Evolutionary conservation across 768 basidiomycete species (phyloP).

Genomic region (Dioszegia crocea): DNA sequence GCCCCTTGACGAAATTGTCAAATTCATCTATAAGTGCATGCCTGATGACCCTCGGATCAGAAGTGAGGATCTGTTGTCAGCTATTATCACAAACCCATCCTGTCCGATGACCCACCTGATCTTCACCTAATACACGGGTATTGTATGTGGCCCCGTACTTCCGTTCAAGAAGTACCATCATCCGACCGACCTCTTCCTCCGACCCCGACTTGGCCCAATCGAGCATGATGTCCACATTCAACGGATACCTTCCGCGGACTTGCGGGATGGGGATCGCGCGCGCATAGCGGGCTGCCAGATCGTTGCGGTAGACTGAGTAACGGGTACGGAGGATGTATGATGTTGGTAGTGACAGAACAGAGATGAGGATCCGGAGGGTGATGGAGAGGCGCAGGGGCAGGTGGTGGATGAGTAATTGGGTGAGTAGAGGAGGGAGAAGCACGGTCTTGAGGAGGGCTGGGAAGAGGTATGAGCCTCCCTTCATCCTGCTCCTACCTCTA

Average conservation of each 20-base stretch:
- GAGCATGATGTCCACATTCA: conserved; percentile 40
- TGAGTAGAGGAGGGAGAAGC: conserved; percentile 14
- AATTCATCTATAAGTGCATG: conserved; percentile 37
- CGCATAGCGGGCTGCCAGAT: conserved; percentile 5
- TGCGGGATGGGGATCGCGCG: conserved; percentile 25
- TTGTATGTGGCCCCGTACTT: conserved; percentile 39
- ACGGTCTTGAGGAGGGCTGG: conserved; percentile 27
- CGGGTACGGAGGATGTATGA: conserved; percentile 17
- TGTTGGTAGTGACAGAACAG: conserved; percentile 21
- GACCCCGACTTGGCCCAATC: conserved; percentile 39
- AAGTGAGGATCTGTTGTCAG: conserved; percentile 29
- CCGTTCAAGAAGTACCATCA: conserved; percentile 34
- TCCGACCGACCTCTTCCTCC: conserved; percentile 42
- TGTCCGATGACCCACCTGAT: conserved; percentile 29
- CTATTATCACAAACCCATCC: not conserved
- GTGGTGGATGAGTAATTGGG: conserved; percentile 3
- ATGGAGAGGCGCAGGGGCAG: not conserved
- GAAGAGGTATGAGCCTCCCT: conserved; percentile 16
- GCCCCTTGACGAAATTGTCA: conserved; percentile 43
- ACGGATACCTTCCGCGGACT: conserved; percentile 34
- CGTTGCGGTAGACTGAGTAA: not conserved
- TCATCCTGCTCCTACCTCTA: conserved; percentile 15
- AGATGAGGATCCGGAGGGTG: not conserved
- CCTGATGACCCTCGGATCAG: conserved; percentile 32
- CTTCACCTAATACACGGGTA: conserved; percentile 43